phyloP scores from a whole-genome alignment of 1,139 yeast species.

The Komagataea norvegica region DNA sequence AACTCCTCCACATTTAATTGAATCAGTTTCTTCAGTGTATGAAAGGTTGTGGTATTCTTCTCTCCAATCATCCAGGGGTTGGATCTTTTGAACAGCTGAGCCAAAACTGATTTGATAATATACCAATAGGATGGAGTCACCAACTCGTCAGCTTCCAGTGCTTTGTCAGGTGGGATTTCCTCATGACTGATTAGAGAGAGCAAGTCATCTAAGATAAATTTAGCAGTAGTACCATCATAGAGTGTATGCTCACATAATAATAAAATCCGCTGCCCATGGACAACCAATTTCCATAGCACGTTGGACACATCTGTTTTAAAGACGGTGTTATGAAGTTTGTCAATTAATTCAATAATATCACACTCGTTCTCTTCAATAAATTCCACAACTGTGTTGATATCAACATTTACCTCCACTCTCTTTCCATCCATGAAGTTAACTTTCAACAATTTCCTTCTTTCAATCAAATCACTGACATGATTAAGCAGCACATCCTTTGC shows the following conservation, averaged over 20 bases:
- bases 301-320: conserved; percentile 6
- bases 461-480: conserved; percentile 10
- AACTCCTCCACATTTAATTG: conserved; percentile 7
- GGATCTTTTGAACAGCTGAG: neutral
- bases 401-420: conserved; percentile 8
- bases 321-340: conserved; percentile 8
- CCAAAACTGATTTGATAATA: conserved; percentile 1
- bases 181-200: conserved; percentile 6
- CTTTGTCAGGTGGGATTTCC: neutral
- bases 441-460: conserved; percentile 10
- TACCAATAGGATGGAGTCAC: conserved; percentile 3
- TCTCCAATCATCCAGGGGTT: neutral
- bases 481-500: conserved; percentile 17
- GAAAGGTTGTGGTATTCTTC: conserved; percentile 6
- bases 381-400: conserved; percentile 13
- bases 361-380: conserved; percentile 12
- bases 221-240: conserved; percentile 18
- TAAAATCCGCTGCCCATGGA: conserved; percentile 13
- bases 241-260: conserved; percentile 18
- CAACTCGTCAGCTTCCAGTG: neutral
- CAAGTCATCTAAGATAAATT: conserved; percentile 16
- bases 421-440: conserved; percentile 11
- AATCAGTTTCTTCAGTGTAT: conserved; percentile 8
- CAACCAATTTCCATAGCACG: conserved; percentile 17
- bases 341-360: conserved; percentile 7